Base-by-base conservation (phyloP, 441 rosid genomes). In the Gossypium lobatum region DNA sequence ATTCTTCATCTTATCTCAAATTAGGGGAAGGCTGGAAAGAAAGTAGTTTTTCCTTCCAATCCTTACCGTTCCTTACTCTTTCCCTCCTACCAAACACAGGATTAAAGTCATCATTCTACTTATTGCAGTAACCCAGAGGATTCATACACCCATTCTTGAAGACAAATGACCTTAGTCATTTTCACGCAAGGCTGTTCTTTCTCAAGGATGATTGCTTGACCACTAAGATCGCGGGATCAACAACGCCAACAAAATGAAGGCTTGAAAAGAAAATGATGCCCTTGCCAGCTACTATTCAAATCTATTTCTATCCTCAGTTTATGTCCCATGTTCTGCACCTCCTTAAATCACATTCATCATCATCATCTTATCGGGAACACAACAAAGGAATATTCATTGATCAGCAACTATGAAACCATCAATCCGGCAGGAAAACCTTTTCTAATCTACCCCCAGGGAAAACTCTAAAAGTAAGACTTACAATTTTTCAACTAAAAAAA, bases 161-260 rank as follows among this genome's bases (percentile, higher is more conserved):
- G n/a, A 60, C 14, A n/a, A 2, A 54, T 17, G 50, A 10, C 6
- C 62, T 18, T 11, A 13, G 6, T 46, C 2, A 13, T 14, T 66
- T 68, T 52, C 66, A 11, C 16, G 18, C n/a, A 37, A 57, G 23
- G 25, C n/a, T 11, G 9, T 20, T 25, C 28, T 8, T 4, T 64
- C 25, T 1, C 20, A 26, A 37, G 48, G 37, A 53, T 13, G 18
- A 20, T 25, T 25, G 3, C 25, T 39, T 76, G 21, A 31, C 53
- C 28, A 26, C 45, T 52, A 57, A 23, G 21, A 50, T 25, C 18
- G 11, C 37, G 11, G 45, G 23, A 75, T 21, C 48, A 1, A 26
- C 7, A 3, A 72, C 14, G 73, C 50, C 45, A 37, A 77, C 63
- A 37, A n/a, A 8, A 53, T 14, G n/a, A 53, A 50, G n/a, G 73